Evolutionary conservation across 345 rosid species (phyloP), one percentile per base, ranked within the genome.

Genomic region (Combretum micranthum): DNA sequence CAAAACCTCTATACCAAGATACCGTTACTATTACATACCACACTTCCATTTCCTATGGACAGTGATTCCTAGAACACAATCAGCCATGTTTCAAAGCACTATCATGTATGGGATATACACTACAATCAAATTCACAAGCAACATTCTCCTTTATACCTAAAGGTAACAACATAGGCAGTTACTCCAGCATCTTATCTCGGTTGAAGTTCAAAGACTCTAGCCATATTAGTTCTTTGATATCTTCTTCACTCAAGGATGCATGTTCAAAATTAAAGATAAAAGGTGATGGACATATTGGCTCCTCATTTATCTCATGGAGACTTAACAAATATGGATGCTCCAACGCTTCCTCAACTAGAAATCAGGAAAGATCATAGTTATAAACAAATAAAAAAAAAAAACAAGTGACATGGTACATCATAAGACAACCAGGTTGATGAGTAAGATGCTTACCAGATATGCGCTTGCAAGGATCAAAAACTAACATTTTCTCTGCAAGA

Each of bases 301-400:
- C 96, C 59, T 83, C 97, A 2, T 90, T 90, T 79, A 87, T 82
- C 87, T 87, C 97, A 49, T 90, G 94, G 64, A 90, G 94, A 67
- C 94, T 80, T n/a, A 80, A 77, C 53, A 90, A 47, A 52, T 63
- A 90, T 14, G 96, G 89, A 62, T 87, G 87, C 61, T 82, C 79
- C 72, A 87, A 48, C 51, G 96, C 96, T 71, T 82, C 86, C 62
- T 90, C 96, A 23, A 90, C 96, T 86, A 42, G 25, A 62, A 42
- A 59, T 23, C 20, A 60, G 47, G 3, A 45, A 42, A 60, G 17
- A 25, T 26, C n/a, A 32, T 17, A 53, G 42, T 23, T 20, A 13
- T 13, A 44, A n/a, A 46, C 46, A 55, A n/a, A n/a, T n/a, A n/a
- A 46, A 17, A 1, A 21, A 22, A n/a, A 26, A 37, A 11, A 47